Evolutionary conservation across 257 asterid species (phyloP).

Genomic region (Voacanga thouarsii): DNA sequence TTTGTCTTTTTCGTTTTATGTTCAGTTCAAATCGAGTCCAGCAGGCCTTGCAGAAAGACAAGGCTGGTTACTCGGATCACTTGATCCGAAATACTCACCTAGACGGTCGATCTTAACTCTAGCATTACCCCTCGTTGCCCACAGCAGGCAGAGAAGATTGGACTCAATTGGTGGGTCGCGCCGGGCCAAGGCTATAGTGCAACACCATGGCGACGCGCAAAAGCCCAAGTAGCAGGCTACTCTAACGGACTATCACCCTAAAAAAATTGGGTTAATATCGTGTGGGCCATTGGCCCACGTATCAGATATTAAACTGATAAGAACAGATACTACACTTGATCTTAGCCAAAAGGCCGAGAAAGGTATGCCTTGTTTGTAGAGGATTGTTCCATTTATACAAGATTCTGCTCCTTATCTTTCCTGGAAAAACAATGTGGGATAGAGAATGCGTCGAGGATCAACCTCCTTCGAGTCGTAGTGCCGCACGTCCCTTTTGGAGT

Average conservation of each 20-base stretch:
- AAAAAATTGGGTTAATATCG: not conserved
- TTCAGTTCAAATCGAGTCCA: no score
- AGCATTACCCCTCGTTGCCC: no score
- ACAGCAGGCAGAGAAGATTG: no score
- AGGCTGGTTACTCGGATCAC: no score
- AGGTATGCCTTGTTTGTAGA: conserved; percentile 18
- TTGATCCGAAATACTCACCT: no score
- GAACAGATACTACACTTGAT: conserved; percentile 39
- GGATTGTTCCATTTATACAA: not conserved
- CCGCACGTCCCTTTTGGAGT: no score
- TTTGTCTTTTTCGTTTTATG: no score
- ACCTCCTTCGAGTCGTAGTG: no score
- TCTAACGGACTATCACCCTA: not conserved
- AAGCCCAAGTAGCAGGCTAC: not conserved
- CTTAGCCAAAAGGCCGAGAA: conserved; percentile 50
- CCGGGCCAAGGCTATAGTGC: not conserved
- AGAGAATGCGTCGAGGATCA: no score
- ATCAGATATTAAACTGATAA: conserved; percentile 25
- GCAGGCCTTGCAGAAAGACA: no score
- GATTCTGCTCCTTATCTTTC: not conserved
- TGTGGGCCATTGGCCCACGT: no score
- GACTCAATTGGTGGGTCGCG: not conserved
- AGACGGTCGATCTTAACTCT: no score
- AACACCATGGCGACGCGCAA: not conserved
- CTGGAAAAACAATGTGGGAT: not conserved